phyloP scores from a whole-genome alignment of 129 eudicot genomes.

The Pulicaria dysenterica region DNA sequence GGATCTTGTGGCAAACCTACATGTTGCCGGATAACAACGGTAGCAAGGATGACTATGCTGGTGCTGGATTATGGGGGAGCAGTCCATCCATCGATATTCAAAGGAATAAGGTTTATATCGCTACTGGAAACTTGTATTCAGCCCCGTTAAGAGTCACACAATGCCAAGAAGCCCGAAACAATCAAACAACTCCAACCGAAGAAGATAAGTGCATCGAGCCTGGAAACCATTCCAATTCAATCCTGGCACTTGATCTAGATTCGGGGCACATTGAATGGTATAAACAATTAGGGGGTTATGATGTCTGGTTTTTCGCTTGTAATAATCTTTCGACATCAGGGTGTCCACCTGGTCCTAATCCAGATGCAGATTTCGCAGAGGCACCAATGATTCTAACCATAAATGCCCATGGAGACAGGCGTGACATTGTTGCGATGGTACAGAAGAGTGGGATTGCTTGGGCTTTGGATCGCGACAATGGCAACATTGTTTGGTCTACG shows the following conservation, averaged over 20 bases:
- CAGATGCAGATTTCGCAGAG: slow-evolving; percentile 83
- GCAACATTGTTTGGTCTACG: slow-evolving; percentile 58
- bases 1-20: slow-evolving; percentile 68
- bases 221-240: slow-evolving; percentile 58
- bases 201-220: slow-evolving; percentile 60
- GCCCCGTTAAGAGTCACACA: slow-evolving; percentile 59
- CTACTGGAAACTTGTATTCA: slow-evolving; percentile 63
- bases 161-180: slow-evolving; percentile 66
- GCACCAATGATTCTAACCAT: slow-evolving; percentile 73
- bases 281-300: slow-evolving; percentile 60
- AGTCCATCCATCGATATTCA: slow-evolving; percentile 62
- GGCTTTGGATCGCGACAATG: slow-evolving; percentile 73
- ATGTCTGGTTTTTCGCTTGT: slow-evolving; percentile 62
- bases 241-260: slow-evolving; percentile 58
- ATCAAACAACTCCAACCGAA: slow-evolving; percentile 49
- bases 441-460: slow-evolving; percentile 90
- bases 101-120: slow-evolving; percentile 51
- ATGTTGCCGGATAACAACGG: slow-evolving; percentile 75
- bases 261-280: slow-evolving; percentile 64
- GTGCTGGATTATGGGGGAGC: slow-evolving; percentile 85
- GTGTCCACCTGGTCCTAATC: slow-evolving; percentile 81
- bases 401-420: slow-evolving; percentile 23
- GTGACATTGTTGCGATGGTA: slow-evolving; percentile 66
- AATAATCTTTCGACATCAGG: slow-evolving; percentile 54
- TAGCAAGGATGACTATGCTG: slow-evolving; percentile 51